Evolutionary conservation across 208 protist genomes (phyloP).

Genomic region (Trypanosoma lewisi): DNA sequence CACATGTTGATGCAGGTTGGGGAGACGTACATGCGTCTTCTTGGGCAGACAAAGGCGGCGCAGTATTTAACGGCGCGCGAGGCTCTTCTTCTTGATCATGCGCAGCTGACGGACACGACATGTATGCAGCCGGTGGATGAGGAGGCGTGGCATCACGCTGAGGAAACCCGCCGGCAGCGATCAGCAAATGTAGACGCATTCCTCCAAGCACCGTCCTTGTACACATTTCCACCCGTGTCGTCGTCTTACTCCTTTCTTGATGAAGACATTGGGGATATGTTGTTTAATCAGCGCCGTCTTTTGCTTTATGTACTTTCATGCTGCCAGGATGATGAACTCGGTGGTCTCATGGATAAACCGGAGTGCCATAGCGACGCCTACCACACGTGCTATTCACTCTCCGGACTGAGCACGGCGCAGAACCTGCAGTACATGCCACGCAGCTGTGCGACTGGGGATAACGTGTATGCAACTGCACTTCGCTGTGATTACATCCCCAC

Average conservation of each 20-base stretch:
- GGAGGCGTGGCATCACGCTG: conserved; percentile 39
- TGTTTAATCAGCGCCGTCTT: conserved; percentile 73
- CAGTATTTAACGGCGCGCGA: conserved; percentile 45
- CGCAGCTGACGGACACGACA: conserved; percentile 57
- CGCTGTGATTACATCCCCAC: conserved; percentile 46
- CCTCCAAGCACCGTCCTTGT: conserved; percentile 19
- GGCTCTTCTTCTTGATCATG: conserved; percentile 63
- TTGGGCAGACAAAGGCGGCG: not conserved
- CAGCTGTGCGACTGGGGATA: not conserved
- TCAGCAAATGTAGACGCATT: conserved; percentile 34
- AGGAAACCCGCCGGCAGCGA: conserved; percentile 26
- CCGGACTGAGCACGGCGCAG: conserved; percentile 76
- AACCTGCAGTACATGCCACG: conserved; percentile 60
- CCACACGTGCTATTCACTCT: conserved; percentile 91
- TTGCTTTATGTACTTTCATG: conserved; percentile 81
- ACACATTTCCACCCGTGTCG: not conserved
- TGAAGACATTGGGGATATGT: conserved; percentile 60
- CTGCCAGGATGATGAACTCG: conserved; percentile 53
- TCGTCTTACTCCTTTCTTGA: conserved; percentile 27
- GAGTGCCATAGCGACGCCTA: conserved; percentile 64
- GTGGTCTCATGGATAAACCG: conserved; percentile 91
- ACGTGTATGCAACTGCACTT: conserved; percentile 41
- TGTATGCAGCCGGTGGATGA: conserved; percentile 15
- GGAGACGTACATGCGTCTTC: conserved; percentile 42
- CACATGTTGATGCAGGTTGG: conserved; percentile 58